A percentile compares a stretch with the other conserved stretches of the same genome.
Evolutionary conservation across 768 basidiomycete species (phyloP).

Genomic region (Sarcomyxa edulis): DNA sequence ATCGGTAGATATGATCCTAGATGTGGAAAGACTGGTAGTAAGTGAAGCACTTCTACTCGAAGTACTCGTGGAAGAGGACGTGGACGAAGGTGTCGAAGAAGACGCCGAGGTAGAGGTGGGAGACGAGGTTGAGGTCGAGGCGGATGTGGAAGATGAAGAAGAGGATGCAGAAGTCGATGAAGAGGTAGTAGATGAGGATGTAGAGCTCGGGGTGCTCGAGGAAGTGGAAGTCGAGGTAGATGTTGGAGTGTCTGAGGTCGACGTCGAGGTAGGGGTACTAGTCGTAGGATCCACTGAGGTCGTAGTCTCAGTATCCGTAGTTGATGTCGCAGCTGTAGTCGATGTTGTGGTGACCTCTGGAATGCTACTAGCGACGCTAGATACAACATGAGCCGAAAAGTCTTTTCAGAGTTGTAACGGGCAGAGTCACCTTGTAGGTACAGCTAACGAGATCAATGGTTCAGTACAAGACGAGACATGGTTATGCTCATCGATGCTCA

Average conservation of each 20-base stretch:
- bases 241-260: neutral
- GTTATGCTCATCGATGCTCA: too few relatives aligned
- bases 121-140: neutral
- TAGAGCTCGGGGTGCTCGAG: neutral
- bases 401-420: too few relatives aligned
- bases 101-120: neutral
- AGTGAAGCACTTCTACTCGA: neutral
- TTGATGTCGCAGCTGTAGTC: too few relatives aligned
- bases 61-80: neutral
- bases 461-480: too few relatives aligned
- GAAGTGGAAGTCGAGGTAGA: neutral
- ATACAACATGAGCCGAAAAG: too few relatives aligned
- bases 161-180: neutral
- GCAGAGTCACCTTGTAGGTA: too few relatives aligned
- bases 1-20: slow-evolving; percentile 1
- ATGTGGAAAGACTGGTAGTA: slow-evolving; percentile 29
- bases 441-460: too few relatives aligned
- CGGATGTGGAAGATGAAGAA: neutral
- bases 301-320: too few relatives aligned
- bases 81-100: neutral
- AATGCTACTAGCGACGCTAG: too few relatives aligned
- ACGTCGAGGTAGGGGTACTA: too few relatives aligned
- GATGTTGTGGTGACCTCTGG: too few relatives aligned
- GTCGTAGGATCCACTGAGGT: too few relatives aligned
- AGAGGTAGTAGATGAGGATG: neutral